Percentiles rank a stretch among this genome's conserved stretches.
These are phyloP conservation scores for Phycomyces nitens DNA, from an alignment of 192 early-diverging fungal genomes.

Conservation along the genomic window DNA sequence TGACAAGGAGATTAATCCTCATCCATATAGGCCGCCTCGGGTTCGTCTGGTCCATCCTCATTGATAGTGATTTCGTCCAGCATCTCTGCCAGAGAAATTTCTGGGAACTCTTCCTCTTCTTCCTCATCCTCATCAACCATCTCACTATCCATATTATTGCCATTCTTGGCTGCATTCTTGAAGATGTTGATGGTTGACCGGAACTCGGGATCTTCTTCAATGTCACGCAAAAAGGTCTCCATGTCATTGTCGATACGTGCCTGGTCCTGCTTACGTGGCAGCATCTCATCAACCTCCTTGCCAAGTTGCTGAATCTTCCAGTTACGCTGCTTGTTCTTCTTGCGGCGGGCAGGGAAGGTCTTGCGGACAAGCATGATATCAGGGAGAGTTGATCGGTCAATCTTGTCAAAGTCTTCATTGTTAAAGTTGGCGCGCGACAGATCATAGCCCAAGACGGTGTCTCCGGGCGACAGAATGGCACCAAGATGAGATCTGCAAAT, in stretches of 20 bases:
- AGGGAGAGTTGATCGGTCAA: slow-evolving; percentile 65
- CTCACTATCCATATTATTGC: slow-evolving; percentile 44
- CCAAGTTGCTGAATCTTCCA: slow-evolving; percentile 89
- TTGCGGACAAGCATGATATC: slow-evolving; percentile 94
- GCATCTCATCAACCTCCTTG: slow-evolving; percentile 88
- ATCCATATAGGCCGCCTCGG: slow-evolving; percentile 15
- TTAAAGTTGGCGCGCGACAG: slow-evolving; percentile 89
- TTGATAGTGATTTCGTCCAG: slow-evolving; percentile 84
- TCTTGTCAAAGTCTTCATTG: slow-evolving; percentile 73
- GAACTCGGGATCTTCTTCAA: slow-evolving; percentile 98
- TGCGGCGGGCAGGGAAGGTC: slow-evolving; percentile 82
- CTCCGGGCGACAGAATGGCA: slow-evolving; percentile 84
- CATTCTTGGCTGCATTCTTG: slow-evolving; percentile 47
- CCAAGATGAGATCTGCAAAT: slow-evolving; percentile 92
- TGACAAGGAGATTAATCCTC: no score
- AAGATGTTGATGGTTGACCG: slow-evolving; percentile 93
- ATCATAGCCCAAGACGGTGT: slow-evolving; percentile 90
- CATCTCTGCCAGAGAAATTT: slow-evolving; percentile 89
- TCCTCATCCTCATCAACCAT: slow-evolving; percentile 47
- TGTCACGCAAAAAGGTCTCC: slow-evolving; percentile 94
- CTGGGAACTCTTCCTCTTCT: slow-evolving; percentile 90
- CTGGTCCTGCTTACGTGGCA: slow-evolving; percentile 72
- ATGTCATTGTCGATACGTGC: slow-evolving; percentile 82
- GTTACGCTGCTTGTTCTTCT: slow-evolving; percentile 78
- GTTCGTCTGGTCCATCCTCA: slow-evolving; percentile 52